phyloP scores from a whole-genome alignment of 768 basidiomycete species.

The Collybia nuda region DNA sequence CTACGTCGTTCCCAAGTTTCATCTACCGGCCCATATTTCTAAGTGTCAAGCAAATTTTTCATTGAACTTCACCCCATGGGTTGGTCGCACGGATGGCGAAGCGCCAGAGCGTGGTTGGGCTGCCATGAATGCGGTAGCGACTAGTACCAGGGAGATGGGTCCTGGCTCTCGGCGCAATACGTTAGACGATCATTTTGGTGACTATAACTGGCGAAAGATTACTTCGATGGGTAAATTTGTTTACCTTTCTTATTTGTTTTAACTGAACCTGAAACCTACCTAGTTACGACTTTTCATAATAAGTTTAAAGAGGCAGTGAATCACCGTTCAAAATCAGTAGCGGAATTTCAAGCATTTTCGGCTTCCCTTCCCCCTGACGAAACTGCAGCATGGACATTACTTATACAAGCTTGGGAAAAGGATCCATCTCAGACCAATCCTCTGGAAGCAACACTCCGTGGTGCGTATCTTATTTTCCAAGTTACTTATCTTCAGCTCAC shows the following conservation, averaged over 20 bases:
- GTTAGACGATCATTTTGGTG: conserved; percentile 24
- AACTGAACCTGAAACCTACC: background rate
- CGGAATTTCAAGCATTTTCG: conserved; percentile 1
- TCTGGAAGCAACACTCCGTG: background rate
- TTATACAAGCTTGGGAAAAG: conserved; percentile 6
- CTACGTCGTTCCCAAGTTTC: conserved; percentile 27
- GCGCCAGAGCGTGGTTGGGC: conserved; percentile 32
- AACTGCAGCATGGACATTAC: background rate
- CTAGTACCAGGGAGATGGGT: conserved; percentile 32
- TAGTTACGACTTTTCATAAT: conserved; percentile 4
- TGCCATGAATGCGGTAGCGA: conserved; percentile 20
- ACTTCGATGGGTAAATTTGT: conserved; percentile 13
- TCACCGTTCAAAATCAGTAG: background rate
- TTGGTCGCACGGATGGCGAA: conserved; percentile 10
- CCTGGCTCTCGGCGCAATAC: conserved; percentile 24
- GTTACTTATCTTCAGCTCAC: background rate
- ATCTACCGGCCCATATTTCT: conserved; percentile 20
- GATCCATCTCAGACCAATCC: conserved; percentile 5
- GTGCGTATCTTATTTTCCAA: background rate
- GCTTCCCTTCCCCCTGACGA: background rate
- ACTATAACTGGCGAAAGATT: conserved; percentile 26
- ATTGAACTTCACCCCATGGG: conserved; percentile 17
- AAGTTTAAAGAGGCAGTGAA: conserved; percentile 12
- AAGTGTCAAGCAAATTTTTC: conserved; percentile 20
- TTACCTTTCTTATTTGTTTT: background rate